Evolutionary conservation across 148 eudicot species (phyloP), one percentile per base, ranked within the genome.

Genomic region (Fallopia convolvulus): DNA sequence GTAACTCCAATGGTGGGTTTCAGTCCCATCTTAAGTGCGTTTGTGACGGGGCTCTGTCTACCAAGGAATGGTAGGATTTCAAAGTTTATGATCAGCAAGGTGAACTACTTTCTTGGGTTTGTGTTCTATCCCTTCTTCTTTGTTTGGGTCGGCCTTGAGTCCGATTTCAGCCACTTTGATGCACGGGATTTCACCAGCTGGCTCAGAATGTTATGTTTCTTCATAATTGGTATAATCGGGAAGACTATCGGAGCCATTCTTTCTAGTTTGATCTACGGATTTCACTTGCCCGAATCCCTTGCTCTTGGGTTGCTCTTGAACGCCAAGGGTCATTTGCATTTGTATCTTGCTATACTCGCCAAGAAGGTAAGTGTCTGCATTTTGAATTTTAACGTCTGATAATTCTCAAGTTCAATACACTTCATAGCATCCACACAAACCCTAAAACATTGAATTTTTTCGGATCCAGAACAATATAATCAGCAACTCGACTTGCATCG

Each of bases 51-150:
- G 11, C 75, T 92, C 63, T 89, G 85, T 20, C 86, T 94, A 87
- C 99, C 99, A 0, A 83, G 93, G 46, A 89, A 90, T 49, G 99
- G 99, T 72, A 89, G 99, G 81, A 85, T 94, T 74, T 89, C 99
- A 0, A 89, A 84, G 74, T 82, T 92, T 88, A 74, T 92, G 74
- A 84, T 89, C 30, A 82, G 79, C 6, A 88, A 88, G 79, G 91
- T 89, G 11, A 92, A 92, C 56, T 85, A 90, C 80, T 89, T 94
- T 53, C 81, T 92, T 13, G 81, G 83, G 72, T 79, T 85, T 32
- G 75, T 90, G 9, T 94, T 94, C 52, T 85, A 88, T 61, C 99
- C 99, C 0, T 83, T 85, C 72, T 89, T 92, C 76, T 88, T 92
- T 77, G 86, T 90, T 8, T 94, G 96, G 93, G 92, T 92, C 0